Conservation (phyloP, 2,329 filamentous ascomycete species). For the Rhexocercosporidium sp. region DNA sequence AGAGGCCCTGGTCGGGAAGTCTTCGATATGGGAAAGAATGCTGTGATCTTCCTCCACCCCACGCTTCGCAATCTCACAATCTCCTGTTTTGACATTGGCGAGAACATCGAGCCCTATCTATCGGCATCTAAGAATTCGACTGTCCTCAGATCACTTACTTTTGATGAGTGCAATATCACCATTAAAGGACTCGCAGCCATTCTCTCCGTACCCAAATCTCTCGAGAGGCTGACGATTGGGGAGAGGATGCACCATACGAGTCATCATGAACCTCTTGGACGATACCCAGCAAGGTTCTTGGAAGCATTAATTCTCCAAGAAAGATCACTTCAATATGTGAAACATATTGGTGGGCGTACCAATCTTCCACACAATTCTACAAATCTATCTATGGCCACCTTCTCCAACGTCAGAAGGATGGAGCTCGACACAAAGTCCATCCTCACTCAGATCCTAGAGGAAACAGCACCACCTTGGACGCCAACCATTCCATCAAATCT, state of each 20-base stretch:
- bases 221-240: conserved; percentile 10
- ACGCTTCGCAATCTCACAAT: conserved; percentile 16
- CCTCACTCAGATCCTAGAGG: background rate
- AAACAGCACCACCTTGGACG: conserved; percentile 3
- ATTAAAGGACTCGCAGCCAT: conserved; percentile 4
- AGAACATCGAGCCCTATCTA: conserved; percentile 9
- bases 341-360: conserved; percentile 4
- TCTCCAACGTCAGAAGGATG: background rate
- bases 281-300: background rate
- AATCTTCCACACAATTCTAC: background rate
- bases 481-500: background rate
- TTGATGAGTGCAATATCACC: conserved; percentile 16
- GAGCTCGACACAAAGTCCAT: conserved; percentile 1
- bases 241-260: conserved; percentile 2
- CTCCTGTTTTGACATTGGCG: conserved; percentile 16
- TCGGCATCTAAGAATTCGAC: conserved; percentile 5
- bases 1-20: background rate
- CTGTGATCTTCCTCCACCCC: conserved; percentile 16
- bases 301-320: conserved; percentile 8
- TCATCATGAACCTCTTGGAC: background rate
- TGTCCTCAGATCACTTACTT: conserved; percentile 2
- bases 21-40: conserved; percentile 15
- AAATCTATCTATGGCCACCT: background rate
- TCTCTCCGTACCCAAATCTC: conserved; percentile 8
- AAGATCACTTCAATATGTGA: conserved; percentile 10